Evolutionary conservation across 495 filamentous ascomycete genomes (phyloP), one percentile per base, ranked within the genome.

Genomic region (Aspergillus mulundensis): DNA sequence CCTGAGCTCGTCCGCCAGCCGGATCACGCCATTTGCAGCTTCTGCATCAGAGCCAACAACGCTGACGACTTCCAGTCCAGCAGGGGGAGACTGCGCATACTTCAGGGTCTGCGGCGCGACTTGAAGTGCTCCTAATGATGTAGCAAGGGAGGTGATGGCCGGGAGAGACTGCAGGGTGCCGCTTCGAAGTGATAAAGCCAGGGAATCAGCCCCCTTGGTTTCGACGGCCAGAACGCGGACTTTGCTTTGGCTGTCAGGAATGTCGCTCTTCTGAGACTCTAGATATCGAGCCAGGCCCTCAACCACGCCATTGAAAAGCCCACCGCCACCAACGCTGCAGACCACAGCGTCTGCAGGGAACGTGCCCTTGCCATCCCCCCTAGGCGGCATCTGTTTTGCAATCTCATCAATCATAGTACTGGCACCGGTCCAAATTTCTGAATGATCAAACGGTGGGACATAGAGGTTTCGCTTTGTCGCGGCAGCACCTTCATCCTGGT

Each of bases 241-340:
- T 25, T 59, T 59, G 36, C 57, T 62, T 19, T 5, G n/a, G n/a
- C n/a, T n/a, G n/a, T 8, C 15, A 38, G 11, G 15, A 5, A 10
- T 6, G n/a, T 20, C 30, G 1, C 39, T 24, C 16, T 38, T 14
- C 14, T 65, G 40, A 25, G 49, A 23, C 51, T 64, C 57, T 14
- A 72, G 64, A 63, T 78, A 70, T 25, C 64, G 56, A 57, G 84
- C 79, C 1, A 96, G 58, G 1, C 89, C 91, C 53, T 80, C 67
- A 68, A 89, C 76, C 5, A 96, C 56, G 0, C 93, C 93, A 56
- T 83, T 86, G 34, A 96, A 81, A 46, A 97, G 70, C 0, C 93
- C 93, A 2, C 93, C 93, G 7, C 93, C 93, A 11, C 93, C 93
- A 40, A 96, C 90, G 56, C 78, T 87, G 64, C 88, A 92, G 12